A percentile compares a stretch with the other conserved stretches of the same genome.
These are phyloP conservation scores for Vigna unguiculata DNA, from an alignment of 306 rosid genomes.

Conservation along the genomic window DNA sequence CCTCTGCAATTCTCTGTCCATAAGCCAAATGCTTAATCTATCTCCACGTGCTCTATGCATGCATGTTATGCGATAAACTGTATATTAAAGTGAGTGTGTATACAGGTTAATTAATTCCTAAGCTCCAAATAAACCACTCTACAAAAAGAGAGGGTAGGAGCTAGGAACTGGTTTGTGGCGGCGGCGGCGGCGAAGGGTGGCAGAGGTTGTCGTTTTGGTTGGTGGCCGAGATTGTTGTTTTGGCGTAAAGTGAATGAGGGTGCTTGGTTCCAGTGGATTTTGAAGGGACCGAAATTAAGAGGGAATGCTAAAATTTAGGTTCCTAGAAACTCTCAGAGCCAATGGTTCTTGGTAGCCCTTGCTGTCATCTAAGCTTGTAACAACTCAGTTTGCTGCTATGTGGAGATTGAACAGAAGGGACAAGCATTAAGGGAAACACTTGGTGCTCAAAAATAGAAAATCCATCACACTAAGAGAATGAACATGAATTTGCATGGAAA, in stretches of 20 bases:
- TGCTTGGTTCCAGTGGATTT: constrained; percentile 5
- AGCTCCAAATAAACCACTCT: not conserved
- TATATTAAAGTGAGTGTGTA: not conserved
- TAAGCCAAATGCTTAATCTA: not conserved
- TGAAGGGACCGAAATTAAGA: constrained; percentile 29
- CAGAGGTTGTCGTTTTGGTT: not conserved
- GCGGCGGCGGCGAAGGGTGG: constrained; percentile 24
- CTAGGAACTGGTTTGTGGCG: not conserved
- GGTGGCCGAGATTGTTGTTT: not conserved
- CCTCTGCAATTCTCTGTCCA: not conserved
- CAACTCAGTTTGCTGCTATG: constrained; percentile 32
- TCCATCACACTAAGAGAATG: not conserved
- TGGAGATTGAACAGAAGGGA: not conserved
- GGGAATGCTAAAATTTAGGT: constrained; percentile 26
- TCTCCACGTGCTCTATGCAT: not conserved
- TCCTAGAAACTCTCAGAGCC: constrained; percentile 38
- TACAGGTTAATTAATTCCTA: not conserved
- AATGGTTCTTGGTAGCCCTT: constrained; percentile 24
- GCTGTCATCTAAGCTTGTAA: constrained; percentile 9
- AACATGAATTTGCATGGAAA: not conserved
- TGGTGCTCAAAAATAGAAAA: constrained; percentile 14
- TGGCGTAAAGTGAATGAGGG: constrained; percentile 5
- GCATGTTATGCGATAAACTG: not conserved
- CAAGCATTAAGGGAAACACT: not conserved
- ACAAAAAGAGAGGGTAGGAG: not conserved